Percentiles rank a stretch among this genome's conserved stretches.
phyloP scores from a whole-genome alignment of 306 rosid species.

The Potentilla sterilis region DNA sequence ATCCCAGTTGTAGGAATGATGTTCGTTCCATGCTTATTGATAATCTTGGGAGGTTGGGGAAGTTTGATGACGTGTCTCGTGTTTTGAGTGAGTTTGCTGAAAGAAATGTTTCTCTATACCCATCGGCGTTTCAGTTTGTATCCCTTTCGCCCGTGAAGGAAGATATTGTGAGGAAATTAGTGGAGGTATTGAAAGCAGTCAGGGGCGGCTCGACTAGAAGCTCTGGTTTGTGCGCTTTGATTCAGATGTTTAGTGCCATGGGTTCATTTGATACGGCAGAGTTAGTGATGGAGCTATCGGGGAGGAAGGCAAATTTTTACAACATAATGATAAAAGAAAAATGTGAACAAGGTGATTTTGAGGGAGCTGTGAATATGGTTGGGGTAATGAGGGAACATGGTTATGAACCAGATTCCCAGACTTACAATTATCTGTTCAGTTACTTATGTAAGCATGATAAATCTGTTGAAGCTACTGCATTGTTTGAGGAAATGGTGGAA shows the following conservation, averaged over 20 bases:
- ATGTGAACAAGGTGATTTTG: constrained; percentile 49
- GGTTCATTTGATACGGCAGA: constrained; percentile 48
- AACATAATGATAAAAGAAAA: constrained; percentile 44
- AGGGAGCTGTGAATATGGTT: constrained; percentile 45
- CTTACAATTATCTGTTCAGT: constrained; percentile 51
- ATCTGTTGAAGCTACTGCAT: constrained; percentile 36
- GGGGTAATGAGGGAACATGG: constrained; percentile 53
- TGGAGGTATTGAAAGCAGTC: constrained; percentile 50
- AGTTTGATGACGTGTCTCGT: constrained; percentile 51
- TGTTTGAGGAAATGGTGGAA: constrained; percentile 46
- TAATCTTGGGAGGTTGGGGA: constrained; percentile 59
- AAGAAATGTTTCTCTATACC: constrained; percentile 26
- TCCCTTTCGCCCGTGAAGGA: constrained; percentile 28
- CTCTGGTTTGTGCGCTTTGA: constrained; percentile 57
- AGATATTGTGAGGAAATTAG: constrained; percentile 35
- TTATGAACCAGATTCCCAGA: constrained; percentile 31
- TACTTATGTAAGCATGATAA: constrained; percentile 48
- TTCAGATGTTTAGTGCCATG: constrained; percentile 45
- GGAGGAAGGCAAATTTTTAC: constrained; percentile 43
- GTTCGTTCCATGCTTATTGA: constrained; percentile 50
- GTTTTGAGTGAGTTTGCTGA: constrained; percentile 40
- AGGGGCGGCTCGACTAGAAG: constrained; percentile 59
- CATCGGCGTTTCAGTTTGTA: constrained; percentile 59
- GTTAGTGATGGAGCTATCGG: constrained; percentile 44
- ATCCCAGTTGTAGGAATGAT: constrained; percentile 33